Evolutionary conservation across 768 basidiomycete species (phyloP).

Genomic region (Tricholoma matsutake): DNA sequence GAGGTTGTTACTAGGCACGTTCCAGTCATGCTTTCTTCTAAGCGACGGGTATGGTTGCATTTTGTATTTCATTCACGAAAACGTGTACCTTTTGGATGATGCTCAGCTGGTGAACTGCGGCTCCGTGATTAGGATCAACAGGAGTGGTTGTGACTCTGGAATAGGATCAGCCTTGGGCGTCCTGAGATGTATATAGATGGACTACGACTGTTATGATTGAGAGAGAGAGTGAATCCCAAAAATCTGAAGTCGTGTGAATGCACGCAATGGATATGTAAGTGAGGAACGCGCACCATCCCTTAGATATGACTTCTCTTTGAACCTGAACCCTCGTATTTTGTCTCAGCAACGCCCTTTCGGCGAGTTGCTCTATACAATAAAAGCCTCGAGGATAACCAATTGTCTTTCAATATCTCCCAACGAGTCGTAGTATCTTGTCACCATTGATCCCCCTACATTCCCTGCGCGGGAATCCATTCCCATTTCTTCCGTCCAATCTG

Average conservation of each 20-base stretch:
- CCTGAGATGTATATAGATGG: background rate
- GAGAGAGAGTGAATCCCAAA: background rate
- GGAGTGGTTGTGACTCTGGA: background rate
- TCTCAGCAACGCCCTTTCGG: conserved; percentile 14
- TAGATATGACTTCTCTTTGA: conserved; percentile 3
- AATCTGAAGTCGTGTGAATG: background rate
- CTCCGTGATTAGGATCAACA: conserved; percentile 4
- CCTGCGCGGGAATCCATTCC: conserved; percentile 53
- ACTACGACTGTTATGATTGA: background rate
- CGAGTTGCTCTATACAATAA: conserved; percentile 16
- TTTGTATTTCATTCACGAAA: background rate
- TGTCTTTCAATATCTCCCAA: conserved; percentile 10
- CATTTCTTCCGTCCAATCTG: conserved; percentile 41
- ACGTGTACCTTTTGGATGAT: conserved; percentile 4
- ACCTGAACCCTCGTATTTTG: conserved; percentile 21
- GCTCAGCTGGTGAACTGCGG: background rate
- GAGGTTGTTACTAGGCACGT: background rate
- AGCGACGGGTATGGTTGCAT: background rate
- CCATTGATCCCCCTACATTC: conserved; percentile 70
- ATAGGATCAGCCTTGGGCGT: background rate
- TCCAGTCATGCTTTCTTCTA: background rate
- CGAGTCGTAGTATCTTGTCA: conserved; percentile 26
- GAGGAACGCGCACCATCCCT: conserved; percentile 2
- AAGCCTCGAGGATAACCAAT: conserved; percentile 3
- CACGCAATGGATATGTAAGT: background rate